Percentiles rank a stretch among this genome's conserved stretches.
Conservation (phyloP, 768 basidiomycete genomes). For the Termitomyces sp. region DNA sequence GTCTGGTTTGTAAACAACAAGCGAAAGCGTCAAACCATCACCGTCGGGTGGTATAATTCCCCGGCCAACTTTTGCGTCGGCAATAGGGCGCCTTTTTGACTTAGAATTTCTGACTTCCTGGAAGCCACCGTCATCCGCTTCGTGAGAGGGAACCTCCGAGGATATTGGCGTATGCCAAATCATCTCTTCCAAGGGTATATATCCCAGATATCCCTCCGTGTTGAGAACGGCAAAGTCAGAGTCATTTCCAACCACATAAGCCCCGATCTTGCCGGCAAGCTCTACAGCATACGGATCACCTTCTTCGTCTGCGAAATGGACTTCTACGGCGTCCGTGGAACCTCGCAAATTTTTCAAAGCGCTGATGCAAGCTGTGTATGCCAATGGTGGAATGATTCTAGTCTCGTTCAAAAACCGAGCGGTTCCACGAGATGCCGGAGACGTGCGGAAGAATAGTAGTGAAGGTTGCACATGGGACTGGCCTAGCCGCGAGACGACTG, state of each 20-base stretch:
- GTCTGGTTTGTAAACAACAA: conserved; percentile 55
- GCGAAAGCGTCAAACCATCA: conserved; percentile 41
- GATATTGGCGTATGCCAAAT: conserved; percentile 44
- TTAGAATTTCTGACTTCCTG: conserved; percentile 51
- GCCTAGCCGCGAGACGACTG: conserved; percentile 51
- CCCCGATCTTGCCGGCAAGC: conserved; percentile 65
- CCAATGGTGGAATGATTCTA: conserved; percentile 69
- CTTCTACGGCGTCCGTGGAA: conserved; percentile 31
- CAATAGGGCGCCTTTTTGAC: conserved; percentile 33
- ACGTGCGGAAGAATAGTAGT: conserved; percentile 79
- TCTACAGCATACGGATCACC: conserved; percentile 83
- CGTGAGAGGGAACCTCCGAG: conserved; percentile 23
- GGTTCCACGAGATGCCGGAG: conserved; percentile 51
- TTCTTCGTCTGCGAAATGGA: conserved; percentile 78
- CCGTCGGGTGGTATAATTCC: conserved; percentile 52
- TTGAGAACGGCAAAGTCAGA: conserved; percentile 82
- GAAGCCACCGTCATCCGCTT: conserved; percentile 46
- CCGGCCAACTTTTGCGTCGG: conserved; percentile 20
- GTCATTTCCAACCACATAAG: conserved; percentile 73
- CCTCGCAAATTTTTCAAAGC: conserved; percentile 38
- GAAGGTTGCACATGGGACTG: conserved; percentile 55
- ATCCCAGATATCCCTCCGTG: conserved; percentile 70
- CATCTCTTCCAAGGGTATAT: conserved; percentile 73
- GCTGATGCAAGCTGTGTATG: conserved; percentile 50
- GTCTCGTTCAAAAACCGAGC: conserved; percentile 67